Percentiles rank a stretch among this genome's conserved stretches.
phyloP scores from a whole-genome alignment of 2,329 filamentous ascomycete genomes.

The Rhinocladiella similis region DNA sequence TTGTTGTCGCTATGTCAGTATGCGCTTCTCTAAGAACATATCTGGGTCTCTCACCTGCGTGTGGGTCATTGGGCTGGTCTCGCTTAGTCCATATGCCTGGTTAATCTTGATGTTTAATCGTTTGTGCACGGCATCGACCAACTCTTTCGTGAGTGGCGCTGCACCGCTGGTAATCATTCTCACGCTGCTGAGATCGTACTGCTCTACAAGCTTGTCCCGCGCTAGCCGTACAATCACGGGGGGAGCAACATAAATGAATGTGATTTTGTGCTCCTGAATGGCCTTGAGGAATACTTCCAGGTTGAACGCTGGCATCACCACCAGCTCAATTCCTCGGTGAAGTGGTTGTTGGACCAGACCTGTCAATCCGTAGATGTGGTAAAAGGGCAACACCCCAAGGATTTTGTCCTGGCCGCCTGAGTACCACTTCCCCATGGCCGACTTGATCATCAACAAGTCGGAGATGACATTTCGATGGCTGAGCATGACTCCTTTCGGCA shows the following conservation, averaged over 20 bases:
- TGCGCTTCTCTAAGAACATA: neutral
- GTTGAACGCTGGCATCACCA: slow-evolving; percentile 80
- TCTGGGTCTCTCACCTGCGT: slow-evolving; percentile 53
- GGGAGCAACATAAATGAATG: slow-evolving; percentile 79
- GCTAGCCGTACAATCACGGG: slow-evolving; percentile 78
- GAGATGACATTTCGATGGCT: slow-evolving; percentile 80
- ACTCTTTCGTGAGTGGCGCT: slow-evolving; percentile 77
- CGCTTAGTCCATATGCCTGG: slow-evolving; percentile 88
- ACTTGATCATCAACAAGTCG: slow-evolving; percentile 63
- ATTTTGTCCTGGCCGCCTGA: slow-evolving; percentile 67
- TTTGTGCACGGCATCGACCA: slow-evolving; percentile 73
- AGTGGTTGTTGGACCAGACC: slow-evolving; percentile 70
- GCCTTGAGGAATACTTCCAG: slow-evolving; percentile 74
- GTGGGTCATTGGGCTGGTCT: slow-evolving; percentile 80
- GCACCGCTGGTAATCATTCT: slow-evolving; percentile 87
- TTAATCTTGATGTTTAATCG: slow-evolving; percentile 78
- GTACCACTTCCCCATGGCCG: slow-evolving; percentile 52
- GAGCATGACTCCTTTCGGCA: slow-evolving; percentile 89
- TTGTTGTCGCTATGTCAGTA: slow-evolving; percentile 64
- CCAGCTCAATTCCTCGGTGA: slow-evolving; percentile 64
- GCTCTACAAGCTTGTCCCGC: slow-evolving; percentile 74
- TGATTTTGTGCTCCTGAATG: slow-evolving; percentile 74
- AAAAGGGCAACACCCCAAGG: slow-evolving; percentile 81
- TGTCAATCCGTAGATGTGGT: slow-evolving; percentile 84
- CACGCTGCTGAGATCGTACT: slow-evolving; percentile 77